A percentile compares a stretch with the other conserved stretches of the same genome.
These are phyloP conservation scores for Colletotrichum costaricense DNA, from an alignment of 2,329 filamentous ascomycete genomes.

Conservation along the genomic window DNA sequence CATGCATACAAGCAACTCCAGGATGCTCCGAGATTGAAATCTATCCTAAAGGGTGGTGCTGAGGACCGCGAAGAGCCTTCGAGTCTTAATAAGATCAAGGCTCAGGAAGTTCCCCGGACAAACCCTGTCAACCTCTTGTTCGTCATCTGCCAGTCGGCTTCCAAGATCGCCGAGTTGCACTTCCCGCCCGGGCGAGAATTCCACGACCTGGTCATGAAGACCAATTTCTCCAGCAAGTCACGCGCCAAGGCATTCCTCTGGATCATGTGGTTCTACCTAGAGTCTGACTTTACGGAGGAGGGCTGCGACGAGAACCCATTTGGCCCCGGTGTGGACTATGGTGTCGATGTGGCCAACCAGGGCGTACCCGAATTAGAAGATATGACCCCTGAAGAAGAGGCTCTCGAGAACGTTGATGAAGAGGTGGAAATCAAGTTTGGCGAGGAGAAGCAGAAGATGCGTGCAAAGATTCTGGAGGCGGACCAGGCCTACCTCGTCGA, in stretches of 20 bases:
- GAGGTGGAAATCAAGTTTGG: conserved; percentile 77
- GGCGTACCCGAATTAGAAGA: conserved; percentile 75
- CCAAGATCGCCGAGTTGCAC: conserved; percentile 92
- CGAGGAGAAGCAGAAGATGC: conserved; percentile 77
- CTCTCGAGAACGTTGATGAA: conserved; percentile 79
- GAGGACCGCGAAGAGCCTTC: conserved; percentile 89
- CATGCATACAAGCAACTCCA: conserved; percentile 98
- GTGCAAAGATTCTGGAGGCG: conserved; percentile 79
- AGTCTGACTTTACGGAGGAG: conserved; percentile 92
- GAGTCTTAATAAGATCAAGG: conserved; percentile 85
- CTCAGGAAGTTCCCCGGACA: conserved; percentile 74
- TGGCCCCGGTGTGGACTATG: conserved; percentile 76
- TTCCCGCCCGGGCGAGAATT: conserved; percentile 90
- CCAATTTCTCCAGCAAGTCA: conserved; percentile 82
- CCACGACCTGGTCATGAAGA: conserved; percentile 95
- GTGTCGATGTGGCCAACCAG: conserved; percentile 72
- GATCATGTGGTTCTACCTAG: conserved; percentile 99
- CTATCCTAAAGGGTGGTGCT: conserved; percentile 94
- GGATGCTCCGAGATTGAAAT: conserved; percentile 94
- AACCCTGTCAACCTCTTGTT: conserved; percentile 99
- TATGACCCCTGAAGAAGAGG: conserved; percentile 74
- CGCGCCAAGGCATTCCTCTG: conserved; percentile 91
- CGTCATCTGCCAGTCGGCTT: conserved; percentile 88
- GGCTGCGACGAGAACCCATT: conserved; percentile 93
- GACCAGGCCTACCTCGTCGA: conserved; percentile 77